Evolutionary conservation across 176 grass and related monocot genomes (phyloP).

Genomic region (Aegilops longissima): DNA sequence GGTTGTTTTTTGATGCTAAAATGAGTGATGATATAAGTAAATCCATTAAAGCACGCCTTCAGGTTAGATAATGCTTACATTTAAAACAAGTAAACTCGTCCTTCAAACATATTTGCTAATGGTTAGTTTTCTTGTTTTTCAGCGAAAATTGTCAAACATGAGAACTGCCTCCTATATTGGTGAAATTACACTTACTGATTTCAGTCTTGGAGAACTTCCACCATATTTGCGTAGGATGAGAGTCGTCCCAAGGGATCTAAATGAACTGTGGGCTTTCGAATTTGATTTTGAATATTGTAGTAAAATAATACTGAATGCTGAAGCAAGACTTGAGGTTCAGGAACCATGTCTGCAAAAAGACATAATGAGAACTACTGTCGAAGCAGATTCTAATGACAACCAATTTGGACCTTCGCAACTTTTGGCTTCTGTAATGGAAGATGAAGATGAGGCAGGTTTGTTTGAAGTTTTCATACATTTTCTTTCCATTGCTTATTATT

Average conservation of each 20-base stretch:
- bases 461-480: background rate
- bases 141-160: constrained; percentile 60
- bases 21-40: constrained; percentile 49
- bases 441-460: constrained; percentile 52
- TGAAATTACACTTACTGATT: constrained; percentile 57
- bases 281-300: constrained; percentile 72
- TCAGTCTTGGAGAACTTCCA: constrained; percentile 62
- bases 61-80: constrained; percentile 46
- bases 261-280: constrained; percentile 66
- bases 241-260: constrained; percentile 49
- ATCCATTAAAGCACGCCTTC: constrained; percentile 63
- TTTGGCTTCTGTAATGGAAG: constrained; percentile 34
- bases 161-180: constrained; percentile 71
- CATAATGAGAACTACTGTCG: constrained; percentile 51
- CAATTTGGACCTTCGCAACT: constrained; percentile 36
- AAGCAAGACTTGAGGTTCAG: constrained; percentile 71
- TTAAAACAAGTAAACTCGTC: constrained; percentile 2
- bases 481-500: background rate
- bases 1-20: constrained; percentile 89
- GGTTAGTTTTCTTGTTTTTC: constrained; percentile 29
- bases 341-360: constrained; percentile 69
- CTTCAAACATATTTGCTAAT: background rate
- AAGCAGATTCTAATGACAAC: constrained; percentile 46
- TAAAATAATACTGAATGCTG: constrained; percentile 52
- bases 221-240: constrained; percentile 68